Evolutionary conservation across 768 basidiomycete species (phyloP).

Genomic region (Russula lepida): DNA sequence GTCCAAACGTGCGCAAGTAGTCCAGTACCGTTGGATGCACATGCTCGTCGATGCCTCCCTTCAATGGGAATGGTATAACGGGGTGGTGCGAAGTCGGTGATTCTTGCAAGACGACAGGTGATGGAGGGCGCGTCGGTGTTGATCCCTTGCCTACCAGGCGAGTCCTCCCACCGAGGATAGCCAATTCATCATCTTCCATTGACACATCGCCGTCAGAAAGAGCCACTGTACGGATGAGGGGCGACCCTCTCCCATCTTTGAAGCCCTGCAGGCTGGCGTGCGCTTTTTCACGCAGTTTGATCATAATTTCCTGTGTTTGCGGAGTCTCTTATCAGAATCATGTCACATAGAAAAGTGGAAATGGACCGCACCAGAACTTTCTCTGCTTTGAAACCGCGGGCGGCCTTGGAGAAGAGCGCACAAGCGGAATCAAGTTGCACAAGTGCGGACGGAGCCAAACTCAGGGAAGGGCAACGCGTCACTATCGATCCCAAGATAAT

Average conservation of each 20-base stretch:
- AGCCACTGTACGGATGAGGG: conserved; percentile 31
- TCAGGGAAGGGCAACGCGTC: conserved; percentile 72
- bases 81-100: conserved; percentile 69
- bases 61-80: conserved; percentile 60
- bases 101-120: conserved; percentile 36
- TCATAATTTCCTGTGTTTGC: conserved; percentile 50
- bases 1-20: conserved; percentile 56
- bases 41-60: conserved; percentile 39
- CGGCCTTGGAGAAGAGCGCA: conserved; percentile 63
- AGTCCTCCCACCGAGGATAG: conserved; percentile 54
- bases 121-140: conserved; percentile 33
- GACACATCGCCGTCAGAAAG: conserved; percentile 34
- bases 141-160: conserved; percentile 54
- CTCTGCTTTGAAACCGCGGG: conserved; percentile 53
- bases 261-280: conserved; percentile 57
- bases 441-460: conserved; percentile 64
- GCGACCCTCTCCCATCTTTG: conserved; percentile 46
- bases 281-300: conserved; percentile 54
- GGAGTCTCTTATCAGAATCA: neutral
- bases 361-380: conserved; percentile 48
- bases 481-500: conserved; percentile 70
- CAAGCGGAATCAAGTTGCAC: conserved; percentile 69
- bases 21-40: conserved; percentile 59
- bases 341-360: neutral
- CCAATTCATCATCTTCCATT: conserved; percentile 55